phyloP scores from a whole-genome alignment of 306 rosid species.

The Trichosanthes truncata region DNA sequence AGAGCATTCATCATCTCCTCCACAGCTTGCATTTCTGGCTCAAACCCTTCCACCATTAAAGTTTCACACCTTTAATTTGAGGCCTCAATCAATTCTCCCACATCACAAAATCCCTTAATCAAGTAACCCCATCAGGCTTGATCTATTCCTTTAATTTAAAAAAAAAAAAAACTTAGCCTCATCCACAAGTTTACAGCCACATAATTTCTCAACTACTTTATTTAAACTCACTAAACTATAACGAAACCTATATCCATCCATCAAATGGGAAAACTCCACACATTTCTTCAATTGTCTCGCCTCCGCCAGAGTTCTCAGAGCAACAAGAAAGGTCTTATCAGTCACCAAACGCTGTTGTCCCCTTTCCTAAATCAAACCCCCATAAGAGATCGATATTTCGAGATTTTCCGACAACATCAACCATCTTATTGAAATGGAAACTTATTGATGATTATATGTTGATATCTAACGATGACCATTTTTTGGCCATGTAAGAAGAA shows the following conservation, averaged over 20 bases:
- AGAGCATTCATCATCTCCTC: slow-evolving; percentile 62
- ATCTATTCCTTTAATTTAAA: slow-evolving; percentile 52
- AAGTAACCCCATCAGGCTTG: slow-evolving; percentile 39
- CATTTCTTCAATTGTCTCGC: slow-evolving; percentile 63
- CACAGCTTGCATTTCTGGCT: slow-evolving; percentile 33
- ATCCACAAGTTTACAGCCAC: slow-evolving; percentile 46
- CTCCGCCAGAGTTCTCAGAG: slow-evolving; percentile 38
- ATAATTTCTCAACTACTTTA: slow-evolving; percentile 36
- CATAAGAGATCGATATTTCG: slow-evolving; percentile 66
- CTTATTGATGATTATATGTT: no score
- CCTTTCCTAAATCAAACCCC: slow-evolving; percentile 31
- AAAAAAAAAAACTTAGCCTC: slow-evolving; percentile 52
- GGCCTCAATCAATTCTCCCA: slow-evolving; percentile 66
- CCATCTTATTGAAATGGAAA: slow-evolving; percentile 50
- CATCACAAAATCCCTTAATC: slow-evolving; percentile 57
- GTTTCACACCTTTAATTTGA: slow-evolving; percentile 71
- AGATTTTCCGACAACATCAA: slow-evolving; percentile 34
- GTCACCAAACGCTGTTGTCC: slow-evolving; percentile 37
- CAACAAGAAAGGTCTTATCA: slow-evolving; percentile 39
- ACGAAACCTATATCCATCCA: slow-evolving; percentile 39
- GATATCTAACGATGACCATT: no score
- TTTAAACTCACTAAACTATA: slow-evolving; percentile 45
- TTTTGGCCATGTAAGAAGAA: no score
- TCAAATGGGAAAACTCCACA: slow-evolving; percentile 55
- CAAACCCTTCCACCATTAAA: slow-evolving; percentile 69